Base-by-base conservation (phyloP, 2,329 filamentous ascomycete species). In the Cryphonectria nitschkei region DNA sequence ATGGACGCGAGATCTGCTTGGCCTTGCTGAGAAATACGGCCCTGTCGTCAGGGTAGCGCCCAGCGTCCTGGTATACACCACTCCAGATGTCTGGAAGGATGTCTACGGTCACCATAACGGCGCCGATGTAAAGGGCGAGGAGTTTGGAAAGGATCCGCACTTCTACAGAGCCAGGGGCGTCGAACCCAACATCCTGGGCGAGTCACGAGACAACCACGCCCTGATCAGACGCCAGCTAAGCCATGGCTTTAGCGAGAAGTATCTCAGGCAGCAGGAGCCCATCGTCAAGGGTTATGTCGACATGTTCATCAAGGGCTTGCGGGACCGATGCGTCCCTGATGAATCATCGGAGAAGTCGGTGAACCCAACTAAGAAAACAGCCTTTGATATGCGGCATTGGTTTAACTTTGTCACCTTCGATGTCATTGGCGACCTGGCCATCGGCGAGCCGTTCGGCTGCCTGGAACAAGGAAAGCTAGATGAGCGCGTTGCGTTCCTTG, bases 361-460 rank as follows among this genome's bases (percentile, higher is more conserved):
- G 67, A 68, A 1, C 68, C 66, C 39, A 56, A 75, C n/a, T 65
- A 72, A 22, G 37, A 70, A 56, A 26, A 63, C 69, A 14, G 32
- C 63, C 1, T 69, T 73, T 52, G 72, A 73, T 43, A 64, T 73
- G 67, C 69, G 72, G 56, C 41, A 58, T n/a, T 81, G 79, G 78
- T 80, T 75, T 73, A 80, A 80, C 66, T 81, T 76, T 74, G 69
- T 78, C 1, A 77, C 80, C 0, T 82, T 83, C 70, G 81, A 82
- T 74, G 76, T 82, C 39, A 78, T 82, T 61, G 82, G 82, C 37
- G 82, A 84, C 69, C 77, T 85, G 56, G 79, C 81, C 0, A 84
- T 85, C 72, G 83, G 82, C 4, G 81, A 84, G 69, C 79, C 81
- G 1, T 84, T 83, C 72, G 77, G 77, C n/a, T 79, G 77, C 70